phyloP scores from a whole-genome alignment of 169 alveolate genomes.

The Plasmodium malariae region DNA sequence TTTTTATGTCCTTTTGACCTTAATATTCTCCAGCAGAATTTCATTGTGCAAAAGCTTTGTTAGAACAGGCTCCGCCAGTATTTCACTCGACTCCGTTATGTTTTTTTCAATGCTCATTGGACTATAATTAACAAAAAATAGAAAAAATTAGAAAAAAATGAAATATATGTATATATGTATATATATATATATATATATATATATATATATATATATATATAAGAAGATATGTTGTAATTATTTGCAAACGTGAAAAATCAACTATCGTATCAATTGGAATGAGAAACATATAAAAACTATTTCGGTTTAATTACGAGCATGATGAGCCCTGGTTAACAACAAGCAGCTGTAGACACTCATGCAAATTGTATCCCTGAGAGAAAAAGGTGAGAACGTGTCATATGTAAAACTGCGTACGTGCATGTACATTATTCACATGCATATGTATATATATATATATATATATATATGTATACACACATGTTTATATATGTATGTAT shows the following conservation, averaged over 20 bases:
- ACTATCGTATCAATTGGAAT: not conserved
- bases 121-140: not conserved
- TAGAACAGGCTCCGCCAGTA: slow-evolving; percentile 27
- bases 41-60: slow-evolving; percentile 27
- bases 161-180: no score
- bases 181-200: no score
- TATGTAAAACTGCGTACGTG: no score
- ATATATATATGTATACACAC: not conserved
- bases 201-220: no score
- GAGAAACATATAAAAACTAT: not conserved
- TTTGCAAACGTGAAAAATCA: no score
- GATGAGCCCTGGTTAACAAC: slow-evolving; percentile 33
- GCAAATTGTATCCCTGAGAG: slow-evolving; percentile 39
- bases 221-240: no score
- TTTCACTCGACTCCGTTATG: slow-evolving; percentile 22
- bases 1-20: slow-evolving; percentile 1
- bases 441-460: slow-evolving; percentile 2
- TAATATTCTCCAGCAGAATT: slow-evolving; percentile 32
- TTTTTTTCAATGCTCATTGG: slow-evolving; percentile 27
- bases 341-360: slow-evolving; percentile 35
- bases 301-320: slow-evolving; percentile 28
- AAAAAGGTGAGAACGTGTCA: slow-evolving; percentile 2
- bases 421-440: not conserved
- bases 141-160: not conserved
- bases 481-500: not conserved